Conservation (phyloP, 1,284 basidiomycete genomes). For the Trametes sp. region DNA sequence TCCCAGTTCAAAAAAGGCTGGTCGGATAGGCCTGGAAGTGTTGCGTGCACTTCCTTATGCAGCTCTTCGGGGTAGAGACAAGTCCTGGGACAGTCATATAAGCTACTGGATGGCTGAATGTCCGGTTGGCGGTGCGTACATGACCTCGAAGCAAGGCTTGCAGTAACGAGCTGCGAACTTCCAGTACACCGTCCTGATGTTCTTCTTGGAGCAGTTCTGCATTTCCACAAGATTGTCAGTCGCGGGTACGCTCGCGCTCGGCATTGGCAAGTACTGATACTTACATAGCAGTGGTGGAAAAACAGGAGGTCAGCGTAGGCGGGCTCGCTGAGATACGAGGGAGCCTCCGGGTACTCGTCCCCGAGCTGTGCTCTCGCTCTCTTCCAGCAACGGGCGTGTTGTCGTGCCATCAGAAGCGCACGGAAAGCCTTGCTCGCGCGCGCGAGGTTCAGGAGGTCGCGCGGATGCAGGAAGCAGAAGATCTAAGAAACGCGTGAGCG, state of each 20-base stretch:
- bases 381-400: conserved; percentile 25
- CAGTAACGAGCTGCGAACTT: neutral
- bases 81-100: neutral
- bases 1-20: too few species aligned
- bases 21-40: too few species aligned
- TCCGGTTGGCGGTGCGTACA: neutral
- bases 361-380: conserved; percentile 19
- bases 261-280: neutral
- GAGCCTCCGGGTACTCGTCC: conserved; percentile 27
- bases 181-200: neutral
- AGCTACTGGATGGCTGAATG: neutral
- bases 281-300: neutral
- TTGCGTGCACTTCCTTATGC: neutral
- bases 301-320: neutral
- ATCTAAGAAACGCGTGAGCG: conserved; percentile 19
- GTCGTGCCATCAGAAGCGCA: conserved; percentile 27
- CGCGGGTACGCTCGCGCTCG: too few species aligned
- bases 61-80: neutral
- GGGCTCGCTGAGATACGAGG: conserved; percentile 31
- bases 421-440: conserved; percentile 31
- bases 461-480: conserved; percentile 25
- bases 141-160: neutral
- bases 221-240: neutral
- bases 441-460: conserved; percentile 33
- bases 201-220: neutral